Evolutionary conservation across 768 basidiomycete genomes (phyloP).

Genomic region (Tylopilus sp.): DNA sequence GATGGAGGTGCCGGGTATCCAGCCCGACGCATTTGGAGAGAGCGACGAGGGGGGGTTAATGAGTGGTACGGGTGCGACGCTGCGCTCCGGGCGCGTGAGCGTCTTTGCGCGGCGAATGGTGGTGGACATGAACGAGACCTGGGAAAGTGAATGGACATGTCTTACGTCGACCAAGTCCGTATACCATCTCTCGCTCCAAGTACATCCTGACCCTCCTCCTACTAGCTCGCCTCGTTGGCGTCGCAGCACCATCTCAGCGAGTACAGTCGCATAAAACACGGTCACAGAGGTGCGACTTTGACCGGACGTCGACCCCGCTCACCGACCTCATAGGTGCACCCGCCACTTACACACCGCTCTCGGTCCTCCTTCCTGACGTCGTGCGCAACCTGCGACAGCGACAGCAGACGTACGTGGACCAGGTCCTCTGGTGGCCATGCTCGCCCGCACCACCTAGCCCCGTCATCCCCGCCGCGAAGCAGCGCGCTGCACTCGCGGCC

Average conservation of each 20-base stretch:
- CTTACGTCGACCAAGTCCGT: too few species aligned
- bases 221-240: slow-evolving; percentile 50
- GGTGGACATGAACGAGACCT: too few species aligned
- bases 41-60: slow-evolving; percentile 73
- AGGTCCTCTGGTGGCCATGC: slow-evolving; percentile 51
- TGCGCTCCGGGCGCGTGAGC: slow-evolving; percentile 91
- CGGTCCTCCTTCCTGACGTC: slow-evolving; percentile 57
- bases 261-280: slow-evolving; percentile 69
- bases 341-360: slow-evolving; percentile 56
- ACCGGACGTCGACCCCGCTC: neutral
- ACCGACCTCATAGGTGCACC: slow-evolving; percentile 46
- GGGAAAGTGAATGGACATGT: too few species aligned
- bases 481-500: slow-evolving; percentile 21
- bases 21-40: slow-evolving; percentile 35
- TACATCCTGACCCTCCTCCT: too few species aligned
- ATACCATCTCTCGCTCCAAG: too few species aligned
- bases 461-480: slow-evolving; percentile 20
- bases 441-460: neutral
- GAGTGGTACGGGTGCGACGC: slow-evolving; percentile 90
- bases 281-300: slow-evolving; percentile 35
- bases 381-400: slow-evolving; percentile 49
- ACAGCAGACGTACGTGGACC: slow-evolving; percentile 40
- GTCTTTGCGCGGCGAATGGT: slow-evolving; percentile 91
- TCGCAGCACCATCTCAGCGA: slow-evolving; percentile 74
- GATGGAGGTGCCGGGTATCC: slow-evolving; percentile 32